Base-by-base conservation (phyloP, 1,284 basidiomycete species). In the Rhizoctonia solani region DNA sequence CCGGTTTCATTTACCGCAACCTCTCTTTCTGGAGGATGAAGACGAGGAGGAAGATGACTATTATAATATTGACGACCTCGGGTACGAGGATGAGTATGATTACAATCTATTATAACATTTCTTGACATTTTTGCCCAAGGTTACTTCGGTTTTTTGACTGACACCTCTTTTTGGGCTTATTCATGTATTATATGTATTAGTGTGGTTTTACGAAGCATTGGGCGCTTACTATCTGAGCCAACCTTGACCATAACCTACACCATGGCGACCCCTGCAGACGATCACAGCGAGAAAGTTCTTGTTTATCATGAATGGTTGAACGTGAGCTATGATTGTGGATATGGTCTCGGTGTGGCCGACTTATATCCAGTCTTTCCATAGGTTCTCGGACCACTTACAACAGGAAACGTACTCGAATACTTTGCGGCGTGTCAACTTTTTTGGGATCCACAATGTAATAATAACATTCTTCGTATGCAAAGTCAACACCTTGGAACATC, bases 401-500 rank as follows among this genome's bases (percentile, higher is more conserved):
- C 81, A 13, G 84, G 88, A 69, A 92, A 90, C 74, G 90, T 90
- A 46, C 87, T 93, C 71, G 90, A 93, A 66, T 94, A 93, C 78
- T 94, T 94, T 75, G 81, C 87, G 16, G 84, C 85, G 0, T 92
- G 90, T 16, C 92, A 65, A 14, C 61, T 92, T 85, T 93, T 93
- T 79, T 94, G 92, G 76, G 92, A 94, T 78, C 90, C 91, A 75
- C 87, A 90, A 76, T 92, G 90, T 76, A 93, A 89, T 76, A 94
- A 94, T 75, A 89, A 93, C 74, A 86, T 90, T 29, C 79, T 94
- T 50, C 87, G 90, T 72, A 94, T 94, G 92, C 92, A 94, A 77
- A 93, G 90, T 0, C 87, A 88, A 78, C 87, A 90, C 73, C 88
- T 88, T 0, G 90, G 88, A 23, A 80, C 65, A 77, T 82, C 11